Evolutionary conservation across 1,284 basidiomycete species (phyloP).

Genomic region (Serendipita sp.): DNA sequence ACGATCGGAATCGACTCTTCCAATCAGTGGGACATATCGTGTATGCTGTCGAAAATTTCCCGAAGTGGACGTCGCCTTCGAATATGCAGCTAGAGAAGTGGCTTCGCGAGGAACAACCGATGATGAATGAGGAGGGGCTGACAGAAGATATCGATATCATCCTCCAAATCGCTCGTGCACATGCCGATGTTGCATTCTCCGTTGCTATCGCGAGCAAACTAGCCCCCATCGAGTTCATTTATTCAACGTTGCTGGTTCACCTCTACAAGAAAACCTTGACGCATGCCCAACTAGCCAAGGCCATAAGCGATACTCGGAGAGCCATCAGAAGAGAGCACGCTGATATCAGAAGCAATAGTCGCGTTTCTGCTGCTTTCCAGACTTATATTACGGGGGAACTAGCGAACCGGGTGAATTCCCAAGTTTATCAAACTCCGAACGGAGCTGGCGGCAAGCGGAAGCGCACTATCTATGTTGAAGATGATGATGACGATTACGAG

Average conservation of each 20-base stretch:
- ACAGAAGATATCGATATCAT: background rate
- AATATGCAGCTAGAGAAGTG: background rate
- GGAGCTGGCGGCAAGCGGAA: background rate
- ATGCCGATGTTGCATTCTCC: background rate
- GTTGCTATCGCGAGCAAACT: background rate
- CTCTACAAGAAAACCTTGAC: background rate
- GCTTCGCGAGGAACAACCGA: background rate
- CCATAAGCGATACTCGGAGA: background rate
- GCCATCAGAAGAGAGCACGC: background rate
- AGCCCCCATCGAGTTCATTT: slow-evolving; percentile 4
- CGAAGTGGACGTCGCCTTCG: background rate
- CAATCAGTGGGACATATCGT: background rate
- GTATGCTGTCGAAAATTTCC: background rate
- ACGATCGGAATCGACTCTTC: background rate
- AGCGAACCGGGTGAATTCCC: background rate
- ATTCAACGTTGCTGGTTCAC: background rate
- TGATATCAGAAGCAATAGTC: background rate
- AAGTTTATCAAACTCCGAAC: background rate
- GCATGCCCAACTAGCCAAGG: background rate
- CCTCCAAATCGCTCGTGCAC: background rate
- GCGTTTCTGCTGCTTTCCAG: background rate
- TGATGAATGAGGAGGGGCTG: background rate
- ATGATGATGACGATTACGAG: slow-evolving; percentile 7
- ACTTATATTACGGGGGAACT: background rate
- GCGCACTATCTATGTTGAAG: background rate